A percentile compares a stretch with the other conserved stretches of the same genome.
Conservation (phyloP, 2,329 filamentous ascomycete species). For the Gliomastix tumulicola region DNA sequence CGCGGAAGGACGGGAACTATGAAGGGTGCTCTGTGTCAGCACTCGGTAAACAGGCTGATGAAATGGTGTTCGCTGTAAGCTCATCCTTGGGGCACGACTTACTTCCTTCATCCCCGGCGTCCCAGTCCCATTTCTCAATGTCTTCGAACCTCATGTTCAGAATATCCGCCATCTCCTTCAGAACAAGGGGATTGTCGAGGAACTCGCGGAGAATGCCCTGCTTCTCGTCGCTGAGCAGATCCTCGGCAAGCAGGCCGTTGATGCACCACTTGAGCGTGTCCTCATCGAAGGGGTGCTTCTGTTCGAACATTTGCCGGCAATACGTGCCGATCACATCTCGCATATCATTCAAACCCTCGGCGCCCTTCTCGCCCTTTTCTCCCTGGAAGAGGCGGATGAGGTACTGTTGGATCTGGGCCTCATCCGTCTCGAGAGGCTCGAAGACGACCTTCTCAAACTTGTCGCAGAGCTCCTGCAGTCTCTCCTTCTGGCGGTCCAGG, state of each 20-base stretch:
- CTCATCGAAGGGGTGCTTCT: neutral
- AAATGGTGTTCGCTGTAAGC: no score
- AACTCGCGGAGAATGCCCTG: neutral
- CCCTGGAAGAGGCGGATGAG: neutral
- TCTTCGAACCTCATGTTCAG: neutral
- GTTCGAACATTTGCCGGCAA: neutral
- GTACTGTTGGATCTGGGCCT: neutral
- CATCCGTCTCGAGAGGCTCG: neutral
- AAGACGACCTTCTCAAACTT: neutral
- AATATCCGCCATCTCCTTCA: neutral
- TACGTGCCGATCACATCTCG: neutral
- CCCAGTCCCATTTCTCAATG: conserved; percentile 29
- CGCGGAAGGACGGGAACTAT: conserved; percentile 29
- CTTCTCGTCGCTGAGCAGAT: neutral
- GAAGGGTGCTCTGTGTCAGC: no score
- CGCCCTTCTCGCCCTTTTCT: neutral
- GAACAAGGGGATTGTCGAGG: neutral
- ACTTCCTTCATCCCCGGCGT: neutral
- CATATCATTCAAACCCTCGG: neutral
- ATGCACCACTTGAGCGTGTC: neutral
- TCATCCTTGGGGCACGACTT: no score
- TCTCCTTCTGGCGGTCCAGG: neutral
- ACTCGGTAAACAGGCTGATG: no score
- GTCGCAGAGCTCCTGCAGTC: neutral
- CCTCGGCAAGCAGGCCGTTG: neutral